phyloP scores from a whole-genome alignment of 2,329 filamentous ascomycete genomes.

The Trichoderma koningiopsis region DNA sequence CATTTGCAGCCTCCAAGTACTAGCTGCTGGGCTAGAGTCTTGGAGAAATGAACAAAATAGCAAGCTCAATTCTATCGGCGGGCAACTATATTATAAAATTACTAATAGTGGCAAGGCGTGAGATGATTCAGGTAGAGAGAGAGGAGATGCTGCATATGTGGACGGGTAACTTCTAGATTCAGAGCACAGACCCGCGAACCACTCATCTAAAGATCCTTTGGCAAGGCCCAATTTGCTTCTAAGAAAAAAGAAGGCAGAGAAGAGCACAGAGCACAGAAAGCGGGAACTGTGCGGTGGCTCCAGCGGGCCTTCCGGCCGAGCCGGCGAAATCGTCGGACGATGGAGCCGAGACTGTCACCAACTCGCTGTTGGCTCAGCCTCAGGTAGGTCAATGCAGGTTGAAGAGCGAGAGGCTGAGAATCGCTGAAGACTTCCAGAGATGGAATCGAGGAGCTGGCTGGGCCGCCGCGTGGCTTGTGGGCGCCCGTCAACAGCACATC shows the following conservation, averaged over 20 bases:
- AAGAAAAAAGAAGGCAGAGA: not conserved
- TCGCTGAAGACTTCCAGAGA: not conserved
- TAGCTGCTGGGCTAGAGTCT: not conserved
- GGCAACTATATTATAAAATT: not conserved
- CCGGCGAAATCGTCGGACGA: slow-evolving; percentile 1
- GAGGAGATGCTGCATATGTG: too few species aligned
- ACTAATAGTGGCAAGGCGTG: not conserved
- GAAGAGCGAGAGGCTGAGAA: not conserved
- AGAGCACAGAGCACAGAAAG: not conserved
- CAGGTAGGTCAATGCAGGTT: not conserved
- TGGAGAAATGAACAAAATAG: not conserved
- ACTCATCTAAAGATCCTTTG: not conserved
- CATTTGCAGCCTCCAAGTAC: not conserved
- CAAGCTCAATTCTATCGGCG: not conserved
- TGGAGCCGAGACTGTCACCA: not conserved
- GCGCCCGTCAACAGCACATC: not conserved
- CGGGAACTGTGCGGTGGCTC: not conserved
- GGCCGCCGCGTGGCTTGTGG: not conserved
- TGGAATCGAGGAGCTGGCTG: not conserved
- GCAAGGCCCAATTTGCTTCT: not conserved
- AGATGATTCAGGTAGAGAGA: not conserved
- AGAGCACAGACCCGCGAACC: not conserved
- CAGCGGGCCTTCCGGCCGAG: not conserved
- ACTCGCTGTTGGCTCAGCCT: not conserved
- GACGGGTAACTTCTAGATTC: not conserved